Evolutionary conservation across 345 rosid species (phyloP), one percentile per base, ranked within the genome.

Genomic region (Gossypium thurberi): DNA sequence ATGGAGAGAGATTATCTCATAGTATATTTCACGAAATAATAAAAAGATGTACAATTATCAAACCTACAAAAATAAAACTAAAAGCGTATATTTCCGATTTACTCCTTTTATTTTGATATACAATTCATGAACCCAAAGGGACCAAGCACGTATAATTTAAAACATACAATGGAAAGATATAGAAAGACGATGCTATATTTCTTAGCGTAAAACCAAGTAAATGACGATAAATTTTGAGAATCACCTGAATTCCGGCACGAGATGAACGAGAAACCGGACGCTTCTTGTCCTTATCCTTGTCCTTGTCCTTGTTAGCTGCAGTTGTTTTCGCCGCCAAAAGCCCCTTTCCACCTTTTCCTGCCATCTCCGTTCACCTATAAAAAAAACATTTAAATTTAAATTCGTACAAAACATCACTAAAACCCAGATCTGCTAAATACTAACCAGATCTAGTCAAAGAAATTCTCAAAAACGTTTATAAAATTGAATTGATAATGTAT

Each of bases 201-300:
- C 10, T 17, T 17, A 5, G 28, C 2, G 17, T 10, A 53, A 70
- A 70, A 33, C 17, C 11, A 28, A 70, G 40, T 20, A 64, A 43
- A 64, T 20, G 28, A 26, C 3, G 3, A n/a, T 10, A 53, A 70
- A 56, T 56, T n/a, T 20, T 6, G 33, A 60, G 21, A 33, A 14
- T 13, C 17, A 93, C 98, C 94, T 91, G 97, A 69, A 93, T 91
- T 8, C 98, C 98, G 4, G 98, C 97, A 65, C 98, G 98, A 69
- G 98, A 80, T 28, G 98, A 93, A 47, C 98, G 89, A 70, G 98
- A 89, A 72, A 82, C 71, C 2, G 97, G 87, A 59, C 85, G 83
- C 87, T 93, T 93, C 98, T 93, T 94, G 77, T 87, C 92, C 74
- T 90, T 89, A 46, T 92, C 97, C 72, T 86, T 86, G 28, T 85